phyloP scores from a whole-genome alignment of 2,329 filamentous ascomycete species.

The Fusarium begoniae region DNA sequence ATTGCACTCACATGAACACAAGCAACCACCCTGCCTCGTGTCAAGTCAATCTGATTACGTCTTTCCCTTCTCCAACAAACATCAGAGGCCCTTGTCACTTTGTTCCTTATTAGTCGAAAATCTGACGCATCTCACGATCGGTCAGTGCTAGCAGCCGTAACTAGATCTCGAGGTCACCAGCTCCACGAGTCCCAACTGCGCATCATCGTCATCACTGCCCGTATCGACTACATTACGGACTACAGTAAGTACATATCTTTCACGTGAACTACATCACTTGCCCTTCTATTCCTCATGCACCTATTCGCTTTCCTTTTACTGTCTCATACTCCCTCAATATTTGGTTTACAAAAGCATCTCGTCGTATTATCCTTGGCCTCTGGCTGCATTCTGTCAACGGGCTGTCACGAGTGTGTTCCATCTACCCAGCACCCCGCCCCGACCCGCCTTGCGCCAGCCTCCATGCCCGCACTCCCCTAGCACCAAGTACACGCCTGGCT shows the following conservation, averaged over 20 bases:
- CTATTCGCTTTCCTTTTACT: not conserved
- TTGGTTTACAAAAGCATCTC: conserved; percentile 8
- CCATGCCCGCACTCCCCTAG: conserved; percentile 39
- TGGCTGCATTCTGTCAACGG: conserved; percentile 38
- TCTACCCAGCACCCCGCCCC: conserved; percentile 45
- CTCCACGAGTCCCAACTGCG: conserved; percentile 27
- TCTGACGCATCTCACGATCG: conserved; percentile 33
- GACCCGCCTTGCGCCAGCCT: conserved; percentile 46
- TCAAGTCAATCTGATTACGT: conserved; percentile 23
- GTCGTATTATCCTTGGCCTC: conserved; percentile 6
- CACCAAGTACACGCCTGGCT: conserved; percentile 36
- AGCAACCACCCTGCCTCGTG: conserved; percentile 32
- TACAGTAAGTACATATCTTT: conserved; percentile 30
- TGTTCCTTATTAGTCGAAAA: conserved; percentile 16
- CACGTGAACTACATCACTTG: conserved; percentile 1
- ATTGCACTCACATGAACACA: conserved; percentile 36
- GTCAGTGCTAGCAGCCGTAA: conserved; percentile 39
- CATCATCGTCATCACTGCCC: conserved; percentile 38
- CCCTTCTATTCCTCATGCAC: not conserved
- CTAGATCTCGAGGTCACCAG: conserved; percentile 35
- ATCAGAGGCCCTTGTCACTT: conserved; percentile 26
- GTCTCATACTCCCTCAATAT: not conserved
- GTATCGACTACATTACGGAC: conserved; percentile 12
- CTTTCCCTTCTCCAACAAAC: conserved; percentile 17
- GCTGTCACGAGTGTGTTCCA: conserved; percentile 47